These are phyloP conservation scores for Aspergillus eucalypticola DNA, from an alignment of 2,329 filamentous ascomycete genomes.

Conservation along the genomic window DNA sequence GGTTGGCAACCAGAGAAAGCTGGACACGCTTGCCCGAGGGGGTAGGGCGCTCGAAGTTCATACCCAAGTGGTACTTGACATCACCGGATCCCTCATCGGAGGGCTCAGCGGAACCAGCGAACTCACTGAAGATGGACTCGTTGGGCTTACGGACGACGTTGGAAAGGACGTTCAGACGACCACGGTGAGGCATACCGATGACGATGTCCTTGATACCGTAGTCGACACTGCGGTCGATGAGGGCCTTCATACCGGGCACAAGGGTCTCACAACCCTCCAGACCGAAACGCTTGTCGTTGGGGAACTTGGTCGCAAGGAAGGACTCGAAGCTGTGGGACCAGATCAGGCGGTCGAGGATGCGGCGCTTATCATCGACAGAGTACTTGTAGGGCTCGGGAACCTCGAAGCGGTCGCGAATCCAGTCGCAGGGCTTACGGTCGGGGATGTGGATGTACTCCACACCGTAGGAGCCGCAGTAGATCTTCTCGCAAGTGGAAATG, in stretches of 20 bases:
- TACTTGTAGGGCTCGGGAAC: constrained; percentile 95
- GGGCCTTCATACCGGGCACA: constrained; percentile 97
- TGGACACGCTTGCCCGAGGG: constrained; percentile 99
- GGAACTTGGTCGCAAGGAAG: constrained; percentile 96
- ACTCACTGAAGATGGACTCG: constrained; percentile 99
- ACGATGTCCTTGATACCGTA: constrained; percentile 99
- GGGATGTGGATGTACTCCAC: constrained; percentile 99
- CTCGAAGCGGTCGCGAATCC: constrained; percentile 93
- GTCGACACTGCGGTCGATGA: constrained; percentile 97
- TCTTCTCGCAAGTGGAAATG: constrained; percentile 85
- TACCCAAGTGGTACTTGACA: constrained; percentile 98
- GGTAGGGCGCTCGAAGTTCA: constrained; percentile 99
- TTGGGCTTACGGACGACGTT: constrained; percentile 99
- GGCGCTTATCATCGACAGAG: constrained; percentile 95
- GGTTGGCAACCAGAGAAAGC: constrained; percentile 95
- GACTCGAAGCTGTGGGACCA: constrained; percentile 98
- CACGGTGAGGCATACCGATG: constrained; percentile 99
- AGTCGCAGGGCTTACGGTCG: constrained; percentile 95
- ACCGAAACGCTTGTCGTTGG: constrained; percentile 99
- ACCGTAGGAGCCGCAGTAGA: constrained; percentile 97
- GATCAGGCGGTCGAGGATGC: constrained; percentile 94
- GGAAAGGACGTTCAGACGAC: constrained; percentile 93
- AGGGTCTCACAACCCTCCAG: constrained; percentile 95
- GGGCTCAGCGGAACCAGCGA: constrained; percentile 81
- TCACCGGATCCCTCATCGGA: constrained; percentile 96